phyloP scores from a whole-genome alignment of 1,284 basidiomycete genomes.

The Vanrija sp. region DNA sequence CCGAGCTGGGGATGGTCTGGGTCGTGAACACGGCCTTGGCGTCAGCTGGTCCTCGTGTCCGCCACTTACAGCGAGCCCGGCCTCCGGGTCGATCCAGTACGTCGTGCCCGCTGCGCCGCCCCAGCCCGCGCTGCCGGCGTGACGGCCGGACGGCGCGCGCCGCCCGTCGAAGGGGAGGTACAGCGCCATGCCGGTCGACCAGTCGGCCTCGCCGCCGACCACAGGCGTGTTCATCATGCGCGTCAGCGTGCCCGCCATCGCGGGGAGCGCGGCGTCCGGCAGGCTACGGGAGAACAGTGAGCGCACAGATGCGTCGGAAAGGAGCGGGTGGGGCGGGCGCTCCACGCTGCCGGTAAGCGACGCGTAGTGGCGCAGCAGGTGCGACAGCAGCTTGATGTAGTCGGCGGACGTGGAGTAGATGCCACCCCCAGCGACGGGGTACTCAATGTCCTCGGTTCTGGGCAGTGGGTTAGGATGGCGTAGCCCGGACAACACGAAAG shows the following conservation, averaged over 20 bases:
- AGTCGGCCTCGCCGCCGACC: constrained; percentile 29
- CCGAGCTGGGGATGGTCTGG: constrained; percentile 20
- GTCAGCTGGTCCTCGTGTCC: no score
- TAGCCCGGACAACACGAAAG: background rate
- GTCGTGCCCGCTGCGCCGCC: constrained; percentile 32
- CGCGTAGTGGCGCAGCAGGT: constrained; percentile 26
- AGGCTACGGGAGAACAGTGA: constrained; percentile 27
- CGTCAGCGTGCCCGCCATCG: constrained; percentile 14
- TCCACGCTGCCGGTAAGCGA: constrained; percentile 6
- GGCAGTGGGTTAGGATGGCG: background rate
- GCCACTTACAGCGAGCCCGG: constrained; percentile 27
- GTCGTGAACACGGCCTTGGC: constrained; percentile 24
- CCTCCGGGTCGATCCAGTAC: constrained; percentile 32
- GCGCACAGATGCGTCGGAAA: constrained; percentile 19
- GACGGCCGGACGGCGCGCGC: constrained; percentile 20
- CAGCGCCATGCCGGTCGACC: constrained; percentile 31
- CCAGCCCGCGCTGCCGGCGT: constrained; percentile 30
- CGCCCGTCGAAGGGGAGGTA: constrained; percentile 19
- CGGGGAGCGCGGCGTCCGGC: constrained; percentile 7
- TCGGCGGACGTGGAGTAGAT: constrained; percentile 29
- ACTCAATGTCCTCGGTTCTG: constrained; percentile 31
- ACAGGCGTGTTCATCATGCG: constrained; percentile 4
- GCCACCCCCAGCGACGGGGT: constrained; percentile 36
- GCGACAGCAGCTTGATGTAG: constrained; percentile 29
- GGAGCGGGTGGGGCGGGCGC: constrained; percentile 7